phyloP scores from a whole-genome alignment of 129 eudicot species.

The Helianthus tuberosus region DNA sequence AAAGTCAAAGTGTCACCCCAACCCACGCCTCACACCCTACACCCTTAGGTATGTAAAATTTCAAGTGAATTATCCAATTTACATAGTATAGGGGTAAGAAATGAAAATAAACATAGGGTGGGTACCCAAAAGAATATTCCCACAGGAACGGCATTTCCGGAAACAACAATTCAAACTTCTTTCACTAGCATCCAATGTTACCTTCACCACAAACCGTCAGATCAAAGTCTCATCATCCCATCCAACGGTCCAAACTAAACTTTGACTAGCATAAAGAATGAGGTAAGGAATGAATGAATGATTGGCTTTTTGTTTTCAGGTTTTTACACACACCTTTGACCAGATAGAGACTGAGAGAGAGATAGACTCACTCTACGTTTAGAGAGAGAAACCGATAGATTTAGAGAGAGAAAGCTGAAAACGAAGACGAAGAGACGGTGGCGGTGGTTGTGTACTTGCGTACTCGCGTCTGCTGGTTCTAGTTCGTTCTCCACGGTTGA shows the following conservation, averaged over 20 bases:
- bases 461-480: slow-evolving; percentile 10
- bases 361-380: too few species aligned
- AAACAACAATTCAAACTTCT: slow-evolving; percentile 15
- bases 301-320: too few species aligned
- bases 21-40: too few species aligned
- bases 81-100: background rate
- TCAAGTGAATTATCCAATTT: background rate
- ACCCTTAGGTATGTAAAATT: too few species aligned
- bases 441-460: slow-evolving; percentile 11
- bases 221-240: too few species aligned
- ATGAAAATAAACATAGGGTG: background rate
- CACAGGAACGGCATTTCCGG: slow-evolving; percentile 28
- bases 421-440: background rate
- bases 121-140: slow-evolving; percentile 42
- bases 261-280: too few species aligned
- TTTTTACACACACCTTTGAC: slow-evolving; percentile 42
- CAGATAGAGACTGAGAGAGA: slow-evolving; percentile 28
- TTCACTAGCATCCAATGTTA: too few species aligned
- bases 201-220: too few species aligned
- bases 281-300: slow-evolving; percentile 22
- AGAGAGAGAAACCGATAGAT: too few species aligned
- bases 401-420: slow-evolving; percentile 39
- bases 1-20: too few species aligned
- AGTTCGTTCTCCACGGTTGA: slow-evolving; percentile 29
- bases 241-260: too few species aligned